phyloP scores from a whole-genome alignment of 768 basidiomycete species.

The Serendipita indica region DNA sequence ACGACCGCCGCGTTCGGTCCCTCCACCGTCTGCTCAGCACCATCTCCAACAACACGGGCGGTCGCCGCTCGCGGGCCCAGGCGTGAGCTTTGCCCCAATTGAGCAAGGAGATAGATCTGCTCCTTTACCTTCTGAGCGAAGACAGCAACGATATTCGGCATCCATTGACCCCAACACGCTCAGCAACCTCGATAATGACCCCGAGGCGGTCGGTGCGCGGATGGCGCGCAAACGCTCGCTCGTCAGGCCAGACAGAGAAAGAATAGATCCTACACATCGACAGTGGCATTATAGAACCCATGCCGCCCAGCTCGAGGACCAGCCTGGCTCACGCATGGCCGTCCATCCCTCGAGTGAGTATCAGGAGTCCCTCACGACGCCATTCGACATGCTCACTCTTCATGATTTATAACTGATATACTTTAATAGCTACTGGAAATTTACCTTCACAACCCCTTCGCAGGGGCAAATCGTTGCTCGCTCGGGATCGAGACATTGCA shows the following conservation, averaged over 20 bases:
- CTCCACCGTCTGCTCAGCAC: conserved; percentile 9
- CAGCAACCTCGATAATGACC: conserved; percentile 24
- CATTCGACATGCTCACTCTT: conserved; percentile 15
- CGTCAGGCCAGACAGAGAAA: conserved; percentile 84
- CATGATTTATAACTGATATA: conserved; percentile 12
- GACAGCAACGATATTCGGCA: conserved; percentile 33
- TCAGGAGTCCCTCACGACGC: too few species aligned
- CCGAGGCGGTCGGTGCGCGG: conserved; percentile 32
- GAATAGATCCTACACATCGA: conserved; percentile 87
- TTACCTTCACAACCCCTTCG: conserved; percentile 50
- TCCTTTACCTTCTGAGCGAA: conserved; percentile 33
- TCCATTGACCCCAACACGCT: conserved; percentile 26
- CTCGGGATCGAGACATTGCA: conserved; percentile 75
- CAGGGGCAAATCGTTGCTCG: conserved; percentile 81
- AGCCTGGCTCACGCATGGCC: conserved; percentile 40
- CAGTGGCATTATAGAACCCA: conserved; percentile 89
- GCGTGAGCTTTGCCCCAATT: conserved; percentile 50
- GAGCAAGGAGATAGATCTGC: conserved; percentile 57
- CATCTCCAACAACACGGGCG: conserved; percentile 11
- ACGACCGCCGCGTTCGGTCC: conserved; percentile 12
- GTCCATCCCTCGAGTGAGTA: conserved; percentile 71
- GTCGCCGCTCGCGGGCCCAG: conserved; percentile 8
- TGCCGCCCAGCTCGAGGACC: conserved; percentile 63
- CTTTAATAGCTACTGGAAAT: conserved; percentile 56
- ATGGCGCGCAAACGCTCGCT: conserved; percentile 81